Base-by-base conservation (phyloP, 345 rosid genomes). In the Citrus inodora region DNA sequence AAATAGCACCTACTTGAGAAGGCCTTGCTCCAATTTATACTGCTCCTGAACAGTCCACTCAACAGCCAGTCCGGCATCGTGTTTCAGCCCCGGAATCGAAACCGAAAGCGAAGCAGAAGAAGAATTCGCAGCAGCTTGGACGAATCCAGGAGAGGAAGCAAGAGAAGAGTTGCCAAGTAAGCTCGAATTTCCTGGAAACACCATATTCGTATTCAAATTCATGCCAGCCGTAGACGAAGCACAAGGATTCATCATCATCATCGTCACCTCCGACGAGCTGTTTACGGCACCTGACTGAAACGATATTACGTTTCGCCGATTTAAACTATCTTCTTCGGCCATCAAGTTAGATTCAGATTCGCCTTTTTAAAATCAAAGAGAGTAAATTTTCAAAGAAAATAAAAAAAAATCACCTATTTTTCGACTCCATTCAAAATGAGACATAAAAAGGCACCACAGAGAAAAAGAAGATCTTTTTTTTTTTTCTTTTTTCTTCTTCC, bases 21-120 rank as follows among this genome's bases (percentile, higher is more conserved):
- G 90, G 73, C 97, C 94, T 71, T 89, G 88, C 59, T 91, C 94
- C 85, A 94, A 81, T 71, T 78, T 93, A 78, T 73, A 76, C 84
- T 93, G 98, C 71, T 94, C 98, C 2, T 91, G 92, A 0, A 76
- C 77, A 37, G 98, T 90, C 98, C 98, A 94, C 76, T 93, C 98
- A 1, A 86, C 92, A 33, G 93, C 90, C 79, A 94, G 76, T 9
- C 87, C 90, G 0, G 93, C 69, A 25, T 94, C 97, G 32, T 78
- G 85, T 74, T 85, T 90, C 53, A 86, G 83, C 46, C 87, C 93
- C n/a, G 90, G 83, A 70, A 82, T 84, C 4, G 92, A 84, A 70
- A 82, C 83, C 5, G 92, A 85, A 78, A 82, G 86, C 24, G 96
- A 89, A 73, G 86, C 70, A 71, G 90, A 83, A 40, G 88, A 71